These are phyloP conservation scores for Syzygium aqueum DNA, from an alignment of 345 rosid species.

Conservation along the genomic window DNA sequence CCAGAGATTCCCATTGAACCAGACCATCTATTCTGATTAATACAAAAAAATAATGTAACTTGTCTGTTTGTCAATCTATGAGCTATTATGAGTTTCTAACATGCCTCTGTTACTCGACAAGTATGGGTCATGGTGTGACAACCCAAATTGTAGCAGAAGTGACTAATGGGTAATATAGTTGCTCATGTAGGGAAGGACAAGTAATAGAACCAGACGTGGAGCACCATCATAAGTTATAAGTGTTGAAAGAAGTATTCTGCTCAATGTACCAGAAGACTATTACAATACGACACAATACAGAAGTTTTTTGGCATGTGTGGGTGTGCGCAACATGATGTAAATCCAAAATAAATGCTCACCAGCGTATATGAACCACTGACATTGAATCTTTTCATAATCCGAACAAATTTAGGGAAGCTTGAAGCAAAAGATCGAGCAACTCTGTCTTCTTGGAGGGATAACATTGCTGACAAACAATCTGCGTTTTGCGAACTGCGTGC, in stretches of 20 bases:
- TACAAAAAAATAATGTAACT: background rate
- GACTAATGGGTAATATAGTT: background rate
- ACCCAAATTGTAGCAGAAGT: background rate
- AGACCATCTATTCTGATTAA: background rate
- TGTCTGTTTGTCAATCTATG: background rate
- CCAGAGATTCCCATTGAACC: background rate
- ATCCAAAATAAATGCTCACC: conserved; percentile 15
- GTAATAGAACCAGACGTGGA: background rate
- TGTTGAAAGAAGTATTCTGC: background rate
- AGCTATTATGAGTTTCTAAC: background rate
- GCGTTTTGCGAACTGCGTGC: conserved; percentile 3
- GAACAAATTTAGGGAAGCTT: conserved; percentile 41
- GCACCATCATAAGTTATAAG: background rate
- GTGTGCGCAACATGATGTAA: background rate
- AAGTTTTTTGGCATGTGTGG: background rate
- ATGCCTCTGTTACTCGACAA: background rate
- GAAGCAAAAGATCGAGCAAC: conserved; percentile 45
- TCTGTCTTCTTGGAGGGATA: conserved; percentile 36
- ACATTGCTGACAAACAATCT: conserved; percentile 25
- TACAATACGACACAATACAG: background rate
- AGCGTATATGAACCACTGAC: conserved; percentile 55
- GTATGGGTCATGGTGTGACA: background rate
- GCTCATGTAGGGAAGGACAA: background rate
- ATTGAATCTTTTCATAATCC: conserved; percentile 57
- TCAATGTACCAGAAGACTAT: background rate